These are phyloP conservation scores for Cladophialophora carrionii DNA, from an alignment of 2,329 filamentous ascomycete genomes.

Conservation along the genomic window DNA sequence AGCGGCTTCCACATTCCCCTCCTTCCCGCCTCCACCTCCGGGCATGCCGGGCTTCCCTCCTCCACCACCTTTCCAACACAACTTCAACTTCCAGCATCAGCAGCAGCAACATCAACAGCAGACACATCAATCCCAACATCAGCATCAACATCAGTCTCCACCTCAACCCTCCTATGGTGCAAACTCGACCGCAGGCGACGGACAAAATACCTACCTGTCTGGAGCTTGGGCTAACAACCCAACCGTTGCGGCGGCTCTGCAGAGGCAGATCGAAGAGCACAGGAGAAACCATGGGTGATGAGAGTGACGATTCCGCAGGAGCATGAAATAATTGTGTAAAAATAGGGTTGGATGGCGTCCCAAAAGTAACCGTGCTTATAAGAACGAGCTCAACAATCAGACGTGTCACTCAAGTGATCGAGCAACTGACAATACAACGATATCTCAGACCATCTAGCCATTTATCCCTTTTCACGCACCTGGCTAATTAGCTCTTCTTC, in stretches of 20 bases:
- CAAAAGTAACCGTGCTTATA: background rate
- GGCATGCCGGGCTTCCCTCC: slow-evolving; percentile 16
- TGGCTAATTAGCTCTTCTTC: background rate
- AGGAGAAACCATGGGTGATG: slow-evolving; percentile 25
- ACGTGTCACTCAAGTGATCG: background rate
- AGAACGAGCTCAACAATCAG: background rate
- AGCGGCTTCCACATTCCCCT: slow-evolving; percentile 16
- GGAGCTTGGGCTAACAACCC: slow-evolving; percentile 32
- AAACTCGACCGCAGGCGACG: background rate
- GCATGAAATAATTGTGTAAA: background rate
- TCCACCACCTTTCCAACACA: slow-evolving; percentile 7
- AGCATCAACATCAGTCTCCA: slow-evolving; percentile 8
- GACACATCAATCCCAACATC: slow-evolving; percentile 10
- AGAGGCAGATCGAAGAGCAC: slow-evolving; percentile 33
- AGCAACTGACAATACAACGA: background rate
- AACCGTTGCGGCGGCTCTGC: slow-evolving; percentile 33
- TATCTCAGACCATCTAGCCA: background rate
- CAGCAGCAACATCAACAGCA: slow-evolving; percentile 41
- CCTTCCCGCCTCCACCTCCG: slow-evolving; percentile 14
- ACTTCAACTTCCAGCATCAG: slow-evolving; percentile 42
- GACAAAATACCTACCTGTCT: slow-evolving; percentile 11
- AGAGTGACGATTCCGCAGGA: background rate
- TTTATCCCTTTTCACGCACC: background rate
- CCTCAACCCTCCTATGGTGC: background rate
- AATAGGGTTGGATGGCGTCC: background rate